phyloP scores from a whole-genome alignment of 352 stramenopile species.

The Thalassiosira ordinaria region DNA sequence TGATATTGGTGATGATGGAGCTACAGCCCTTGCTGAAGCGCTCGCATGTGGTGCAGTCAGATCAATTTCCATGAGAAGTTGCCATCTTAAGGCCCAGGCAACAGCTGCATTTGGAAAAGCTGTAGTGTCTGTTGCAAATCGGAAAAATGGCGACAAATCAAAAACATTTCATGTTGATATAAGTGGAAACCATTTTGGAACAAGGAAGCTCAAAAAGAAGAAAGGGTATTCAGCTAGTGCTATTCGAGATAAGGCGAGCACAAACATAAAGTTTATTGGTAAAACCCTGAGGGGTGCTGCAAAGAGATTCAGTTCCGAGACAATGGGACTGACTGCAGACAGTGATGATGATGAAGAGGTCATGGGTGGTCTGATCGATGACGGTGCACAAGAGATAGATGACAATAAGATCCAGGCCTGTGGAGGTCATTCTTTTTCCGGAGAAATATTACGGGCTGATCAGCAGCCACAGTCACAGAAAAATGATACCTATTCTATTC shows the following conservation, averaged over 20 bases:
- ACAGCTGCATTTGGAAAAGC: conserved; percentile 65
- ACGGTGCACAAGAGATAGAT: conserved; percentile 51
- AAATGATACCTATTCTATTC: not conserved
- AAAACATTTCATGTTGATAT: conserved; percentile 63
- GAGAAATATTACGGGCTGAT: conserved; percentile 41
- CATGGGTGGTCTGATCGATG: conserved; percentile 49
- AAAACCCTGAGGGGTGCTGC: conserved; percentile 71
- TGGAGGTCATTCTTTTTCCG: conserved; percentile 51
- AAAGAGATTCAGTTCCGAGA: conserved; percentile 48
- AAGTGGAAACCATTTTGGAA: conserved; percentile 82
- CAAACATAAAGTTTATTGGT: conserved; percentile 79
- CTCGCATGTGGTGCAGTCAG: conserved; percentile 57
- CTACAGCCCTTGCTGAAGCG: conserved; percentile 61
- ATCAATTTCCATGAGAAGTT: conserved; percentile 74
- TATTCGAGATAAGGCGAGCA: conserved; percentile 76
- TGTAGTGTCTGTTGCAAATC: conserved; percentile 44
- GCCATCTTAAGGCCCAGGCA: conserved; percentile 70
- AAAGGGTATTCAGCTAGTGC: conserved; percentile 60
- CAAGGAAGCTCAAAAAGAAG: conserved; percentile 67
- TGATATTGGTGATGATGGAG: conserved; percentile 66
- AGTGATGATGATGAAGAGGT: conserved; percentile 84
- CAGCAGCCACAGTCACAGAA: conserved; percentile 9
- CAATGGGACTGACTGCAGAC: conserved; percentile 58
- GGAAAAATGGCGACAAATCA: conserved; percentile 3
- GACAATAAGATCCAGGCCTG: conserved; percentile 38